phyloP scores from a whole-genome alignment of 345 rosid genomes.

The Citrus reticulata region DNA sequence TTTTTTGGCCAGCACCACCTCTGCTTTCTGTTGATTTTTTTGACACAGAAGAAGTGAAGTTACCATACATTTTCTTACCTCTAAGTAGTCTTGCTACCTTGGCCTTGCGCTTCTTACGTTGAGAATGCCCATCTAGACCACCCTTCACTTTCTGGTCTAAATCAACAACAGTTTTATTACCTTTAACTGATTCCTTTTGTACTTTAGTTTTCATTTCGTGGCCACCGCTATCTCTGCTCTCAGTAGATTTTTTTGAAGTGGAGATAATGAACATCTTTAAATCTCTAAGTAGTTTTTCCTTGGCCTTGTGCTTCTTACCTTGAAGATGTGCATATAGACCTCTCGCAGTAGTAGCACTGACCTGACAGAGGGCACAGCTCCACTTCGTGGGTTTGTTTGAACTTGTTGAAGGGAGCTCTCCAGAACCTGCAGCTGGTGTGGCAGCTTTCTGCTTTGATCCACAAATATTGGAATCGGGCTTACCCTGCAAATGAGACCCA shows the following conservation, averaged over 20 bases:
- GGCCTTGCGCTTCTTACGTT: slow-evolving; percentile 42
- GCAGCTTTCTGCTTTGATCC: slow-evolving; percentile 42
- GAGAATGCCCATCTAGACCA: slow-evolving; percentile 34
- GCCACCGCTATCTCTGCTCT: too few relatives aligned
- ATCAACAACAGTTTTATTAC: too few relatives aligned
- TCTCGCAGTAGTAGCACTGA: slow-evolving; percentile 29
- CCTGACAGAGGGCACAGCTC: slow-evolving; percentile 55
- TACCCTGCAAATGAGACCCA: slow-evolving; percentile 39
- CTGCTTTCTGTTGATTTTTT: slow-evolving; percentile 3
- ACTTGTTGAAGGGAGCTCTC: slow-evolving; percentile 11
- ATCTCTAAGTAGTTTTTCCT: too few relatives aligned
- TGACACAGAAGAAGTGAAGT: background rate
- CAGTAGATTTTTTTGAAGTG: too few relatives aligned
- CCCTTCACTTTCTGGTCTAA: too few relatives aligned
- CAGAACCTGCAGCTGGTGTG: slow-evolving; percentile 15
- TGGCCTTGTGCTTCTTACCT: slow-evolving; percentile 15
- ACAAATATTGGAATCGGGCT: slow-evolving; percentile 33
- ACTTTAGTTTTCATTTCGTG: too few relatives aligned
- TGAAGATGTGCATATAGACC: slow-evolving; percentile 35
- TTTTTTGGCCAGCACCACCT: slow-evolving; percentile 1
- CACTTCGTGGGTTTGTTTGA: slow-evolving; percentile 33
- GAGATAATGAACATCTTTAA: too few relatives aligned
- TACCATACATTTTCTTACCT: slow-evolving; percentile 12
- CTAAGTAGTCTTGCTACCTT: slow-evolving; percentile 24
- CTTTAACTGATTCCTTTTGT: too few relatives aligned